phyloP scores from a whole-genome alignment of 306 rosid genomes.

The Ormosia semicastrata region DNA sequence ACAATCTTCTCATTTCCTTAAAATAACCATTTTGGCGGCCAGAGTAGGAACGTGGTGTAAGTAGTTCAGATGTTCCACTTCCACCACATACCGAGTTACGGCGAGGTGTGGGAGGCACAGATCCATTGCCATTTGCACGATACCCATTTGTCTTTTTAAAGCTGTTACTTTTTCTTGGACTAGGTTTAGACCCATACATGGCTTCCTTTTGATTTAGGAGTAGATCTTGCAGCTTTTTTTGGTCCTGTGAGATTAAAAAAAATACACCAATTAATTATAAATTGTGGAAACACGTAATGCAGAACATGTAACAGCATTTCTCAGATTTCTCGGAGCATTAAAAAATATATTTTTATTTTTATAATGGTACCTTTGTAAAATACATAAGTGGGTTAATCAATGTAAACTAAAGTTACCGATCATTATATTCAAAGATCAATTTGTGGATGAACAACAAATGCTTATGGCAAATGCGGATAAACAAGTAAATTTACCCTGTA shows the following conservation, averaged over 20 bases:
- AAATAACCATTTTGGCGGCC: constrained; percentile 93
- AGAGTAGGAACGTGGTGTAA: constrained; percentile 86
- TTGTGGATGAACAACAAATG: neutral
- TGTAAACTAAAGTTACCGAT: neutral
- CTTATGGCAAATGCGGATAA: neutral
- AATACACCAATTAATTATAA: neutral
- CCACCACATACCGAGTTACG: constrained; percentile 76
- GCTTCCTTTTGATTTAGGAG: constrained; percentile 92
- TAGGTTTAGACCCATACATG: constrained; percentile 86
- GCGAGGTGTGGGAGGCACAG: constrained; percentile 88
- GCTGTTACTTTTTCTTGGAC: constrained; percentile 87
- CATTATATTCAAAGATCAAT: constrained; percentile 11
- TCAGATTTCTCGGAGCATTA: neutral
- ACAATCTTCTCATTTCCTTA: constrained; percentile 79
- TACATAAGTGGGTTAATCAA: neutral
- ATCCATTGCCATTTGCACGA: constrained; percentile 75
- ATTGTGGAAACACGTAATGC: neutral
- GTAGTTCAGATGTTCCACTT: constrained; percentile 72
- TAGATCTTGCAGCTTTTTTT: constrained; percentile 92
- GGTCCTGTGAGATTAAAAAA: constrained; percentile 59
- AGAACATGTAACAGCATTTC: neutral
- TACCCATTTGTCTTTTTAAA: constrained; percentile 76
- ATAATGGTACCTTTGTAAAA: neutral
- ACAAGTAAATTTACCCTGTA: constrained; percentile 54
- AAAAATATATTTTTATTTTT: neutral